These are phyloP conservation scores for Claviceps sp. DNA, from an alignment of 2,329 filamentous ascomycete species.

Conservation along the genomic window DNA sequence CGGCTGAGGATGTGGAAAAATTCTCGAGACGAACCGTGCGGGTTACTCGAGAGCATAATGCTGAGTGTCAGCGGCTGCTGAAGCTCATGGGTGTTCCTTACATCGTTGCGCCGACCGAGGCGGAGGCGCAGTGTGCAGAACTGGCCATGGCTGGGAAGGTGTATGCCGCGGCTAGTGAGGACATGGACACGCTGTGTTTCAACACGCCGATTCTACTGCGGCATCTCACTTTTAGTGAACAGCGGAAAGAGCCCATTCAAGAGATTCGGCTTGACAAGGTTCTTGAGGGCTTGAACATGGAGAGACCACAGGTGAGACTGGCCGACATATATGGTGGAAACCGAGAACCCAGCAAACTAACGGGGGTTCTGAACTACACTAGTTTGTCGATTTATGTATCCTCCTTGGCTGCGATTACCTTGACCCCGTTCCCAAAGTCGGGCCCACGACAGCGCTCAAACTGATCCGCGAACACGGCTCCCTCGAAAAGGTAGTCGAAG, in stretches of 20 bases:
- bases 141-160: slow-evolving; percentile 87
- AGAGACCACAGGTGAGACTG: slow-evolving; percentile 57
- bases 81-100: slow-evolving; percentile 95
- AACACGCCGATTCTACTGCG: slow-evolving; percentile 80
- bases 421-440: slow-evolving; percentile 89
- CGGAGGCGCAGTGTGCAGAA: slow-evolving; percentile 89
- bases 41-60: slow-evolving; percentile 94
- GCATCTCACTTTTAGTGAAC: slow-evolving; percentile 93
- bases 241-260: slow-evolving; percentile 93
- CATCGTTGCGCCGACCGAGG: slow-evolving; percentile 90
- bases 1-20: slow-evolving; percentile 94
- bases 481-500: slow-evolving; percentile 76
- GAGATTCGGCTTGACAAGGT: slow-evolving; percentile 85
- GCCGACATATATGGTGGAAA: background rate
- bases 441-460: slow-evolving; percentile 81
- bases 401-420: slow-evolving; percentile 95
- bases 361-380: background rate
- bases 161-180: slow-evolving; percentile 90
- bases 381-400: slow-evolving; percentile 98
- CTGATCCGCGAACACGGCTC: slow-evolving; percentile 84
- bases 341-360: slow-evolving; percentile 5
- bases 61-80: slow-evolving; percentile 79
- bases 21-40: slow-evolving; percentile 87
- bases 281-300: slow-evolving; percentile 78
- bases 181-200: slow-evolving; percentile 98